Base-by-base conservation (phyloP, 495 filamentous ascomycete genomes). In the Neurospora africana region DNA sequence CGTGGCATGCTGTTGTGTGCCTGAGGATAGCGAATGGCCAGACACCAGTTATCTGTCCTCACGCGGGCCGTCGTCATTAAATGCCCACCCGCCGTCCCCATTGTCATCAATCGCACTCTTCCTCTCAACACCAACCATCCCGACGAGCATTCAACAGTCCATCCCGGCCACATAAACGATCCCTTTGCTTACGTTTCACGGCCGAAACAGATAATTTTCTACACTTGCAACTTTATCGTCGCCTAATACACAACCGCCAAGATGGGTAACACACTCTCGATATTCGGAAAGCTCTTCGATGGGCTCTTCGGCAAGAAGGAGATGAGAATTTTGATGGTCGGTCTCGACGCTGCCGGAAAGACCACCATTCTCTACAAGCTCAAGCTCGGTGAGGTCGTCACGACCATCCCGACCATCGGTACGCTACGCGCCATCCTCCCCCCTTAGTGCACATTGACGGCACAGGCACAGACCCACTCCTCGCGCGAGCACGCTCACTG, bases 291-390 rank as follows among this genome's bases (percentile, higher is more conserved):
- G 44, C 83, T 98, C 79, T 93, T 99, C 82, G 92, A 96, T 81
- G 89, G 90, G 86, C 90, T 98, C 81, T 97, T 93, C 91, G 94
- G 94, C 76, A 95, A 97, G 89, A 97, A 97, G 90, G 95, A 99
- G 89, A 99, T 99, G 95, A 90, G 94, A 86, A 97, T 99, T 83
- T 84, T 99, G 82, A 99, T 99, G 95, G 94, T 99, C 79, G 95
- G 95, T 87, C 89, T 99, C 77, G 95, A 99, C 84, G 95, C 95
- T 75, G 95, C 95, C 82, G 95, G 95, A 89, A 99, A 99, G 88
- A 99, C 95, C 79, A 99, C 95, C 79, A 99, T 99, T 82, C 92
- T 99, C 72, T 99, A 99, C 87, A 99, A 99, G 90, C 89, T 99
- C 79, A 99, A 99, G 91, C 88, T 98, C 76, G 94, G 95, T 87